Percentiles rank a stretch among this genome's conserved stretches.
phyloP scores from a whole-genome alignment of 2,329 filamentous ascomycete genomes.

The Paraphaeosphaeria sporulosa region DNA sequence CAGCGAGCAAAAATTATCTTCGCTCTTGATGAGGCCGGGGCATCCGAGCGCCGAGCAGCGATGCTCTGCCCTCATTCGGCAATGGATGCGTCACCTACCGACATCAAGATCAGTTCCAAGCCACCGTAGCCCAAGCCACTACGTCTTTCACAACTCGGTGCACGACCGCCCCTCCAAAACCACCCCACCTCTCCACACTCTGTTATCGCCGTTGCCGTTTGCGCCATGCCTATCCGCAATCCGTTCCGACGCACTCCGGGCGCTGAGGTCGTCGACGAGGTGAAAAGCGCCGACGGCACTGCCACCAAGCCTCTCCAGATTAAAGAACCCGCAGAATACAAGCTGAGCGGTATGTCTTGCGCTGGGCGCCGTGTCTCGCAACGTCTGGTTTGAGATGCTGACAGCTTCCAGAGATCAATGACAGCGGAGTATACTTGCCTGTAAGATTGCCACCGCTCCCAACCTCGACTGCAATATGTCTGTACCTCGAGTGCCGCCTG shows the following conservation, averaged over 20 bases:
- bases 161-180: conserved; percentile 24
- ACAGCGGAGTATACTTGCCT: conserved; percentile 92
- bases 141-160: conserved; percentile 10
- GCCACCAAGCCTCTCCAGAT: conserved; percentile 53
- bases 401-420: conserved; percentile 79
- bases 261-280: conserved; percentile 43
- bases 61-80: conserved; percentile 6
- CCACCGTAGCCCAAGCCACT: conserved; percentile 10
- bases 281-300: conserved; percentile 40
- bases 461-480: conserved; percentile 4
- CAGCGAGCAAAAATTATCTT: not conserved
- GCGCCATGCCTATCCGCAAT: conserved; percentile 52
- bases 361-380: conserved; percentile 11
- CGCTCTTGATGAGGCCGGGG: conserved; percentile 9
- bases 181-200: conserved; percentile 28
- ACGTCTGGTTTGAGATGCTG: conserved; percentile 29
- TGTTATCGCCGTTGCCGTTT: conserved; percentile 21
- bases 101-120: conserved; percentile 1
- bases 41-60: conserved; percentile 9
- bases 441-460: conserved; percentile 59
- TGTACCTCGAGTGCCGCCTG: conserved; percentile 4
- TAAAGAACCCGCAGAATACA: conserved; percentile 59
- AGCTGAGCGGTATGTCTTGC: conserved; percentile 57
- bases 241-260: conserved; percentile 49
- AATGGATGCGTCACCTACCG: not conserved